phyloP scores from a whole-genome alignment of 2,329 filamentous ascomycete species.

The Microsporum audouinii region DNA sequence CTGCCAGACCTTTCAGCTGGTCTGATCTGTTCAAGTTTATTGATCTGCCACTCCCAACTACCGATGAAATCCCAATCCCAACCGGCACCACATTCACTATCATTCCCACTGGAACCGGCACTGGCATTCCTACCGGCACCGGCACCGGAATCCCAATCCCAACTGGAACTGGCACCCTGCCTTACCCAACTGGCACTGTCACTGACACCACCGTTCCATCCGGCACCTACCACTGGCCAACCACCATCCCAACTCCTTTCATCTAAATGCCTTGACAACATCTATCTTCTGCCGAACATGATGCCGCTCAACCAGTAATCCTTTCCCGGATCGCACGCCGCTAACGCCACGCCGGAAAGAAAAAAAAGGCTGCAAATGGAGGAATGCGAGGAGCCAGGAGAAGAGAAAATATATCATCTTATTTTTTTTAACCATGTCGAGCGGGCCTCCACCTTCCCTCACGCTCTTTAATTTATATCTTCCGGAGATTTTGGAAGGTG shows the following conservation, averaged over 20 bases:
- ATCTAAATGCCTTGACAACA: background rate
- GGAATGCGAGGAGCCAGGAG: background rate
- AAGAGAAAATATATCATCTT: background rate
- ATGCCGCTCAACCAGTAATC: too few relatives aligned
- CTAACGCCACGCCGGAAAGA: background rate
- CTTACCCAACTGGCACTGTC: background rate
- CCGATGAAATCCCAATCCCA: background rate
- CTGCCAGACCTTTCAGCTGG: conserved; percentile 3
- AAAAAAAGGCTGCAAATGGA: background rate
- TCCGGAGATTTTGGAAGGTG: background rate
- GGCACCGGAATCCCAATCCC: conserved; percentile 3
- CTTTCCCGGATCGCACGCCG: background rate
- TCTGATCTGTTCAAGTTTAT: background rate
- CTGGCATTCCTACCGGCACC: background rate
- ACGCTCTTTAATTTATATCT: background rate
- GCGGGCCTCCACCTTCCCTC: background rate
- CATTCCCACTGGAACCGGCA: background rate
- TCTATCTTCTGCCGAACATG: background rate
- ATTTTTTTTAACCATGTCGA: background rate
- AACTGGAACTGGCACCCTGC: conserved; percentile 1
- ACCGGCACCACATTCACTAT: conserved; percentile 1
- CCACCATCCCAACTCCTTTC: conserved; percentile 1
- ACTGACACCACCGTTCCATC: background rate
- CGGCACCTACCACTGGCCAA: conserved; percentile 3
- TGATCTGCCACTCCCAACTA: background rate